Conservation (phyloP, 2,329 filamentous ascomycete species). For the Exserohilum turcica region DNA sequence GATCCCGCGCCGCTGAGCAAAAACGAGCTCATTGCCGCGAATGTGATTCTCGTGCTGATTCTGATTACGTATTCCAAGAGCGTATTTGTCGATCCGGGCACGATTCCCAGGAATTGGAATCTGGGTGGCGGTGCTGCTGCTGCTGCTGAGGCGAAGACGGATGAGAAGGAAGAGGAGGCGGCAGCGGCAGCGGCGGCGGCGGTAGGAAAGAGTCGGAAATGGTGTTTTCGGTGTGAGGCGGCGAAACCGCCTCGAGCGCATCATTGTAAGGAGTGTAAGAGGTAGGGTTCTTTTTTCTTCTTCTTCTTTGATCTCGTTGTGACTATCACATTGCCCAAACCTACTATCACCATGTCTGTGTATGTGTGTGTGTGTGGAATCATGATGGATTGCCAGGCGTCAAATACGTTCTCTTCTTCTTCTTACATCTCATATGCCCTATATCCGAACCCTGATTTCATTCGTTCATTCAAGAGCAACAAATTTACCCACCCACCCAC, state of each 20-base stretch:
- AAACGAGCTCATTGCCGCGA: slow-evolving; percentile 67
- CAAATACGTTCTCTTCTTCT: no score
- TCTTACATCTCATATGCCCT: no score
- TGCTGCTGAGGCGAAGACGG: background rate
- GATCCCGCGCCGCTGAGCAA: slow-evolving; percentile 64
- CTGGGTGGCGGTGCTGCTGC: slow-evolving; percentile 15
- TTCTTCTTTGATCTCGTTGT: background rate
- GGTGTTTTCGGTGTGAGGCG: slow-evolving; percentile 77
- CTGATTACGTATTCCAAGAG: slow-evolving; percentile 72
- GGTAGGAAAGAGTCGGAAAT: slow-evolving; percentile 52
- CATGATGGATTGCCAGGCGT: no score
- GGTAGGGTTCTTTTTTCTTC: slow-evolving; percentile 44
- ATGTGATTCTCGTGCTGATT: slow-evolving; percentile 66
- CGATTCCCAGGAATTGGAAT: slow-evolving; percentile 50
- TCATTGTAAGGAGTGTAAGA: slow-evolving; percentile 77
- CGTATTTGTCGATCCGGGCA: slow-evolving; percentile 64
- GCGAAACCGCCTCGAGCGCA: slow-evolving; percentile 79
- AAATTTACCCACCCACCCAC: no score
- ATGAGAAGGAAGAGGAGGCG: background rate
- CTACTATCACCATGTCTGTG: no score
- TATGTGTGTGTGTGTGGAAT: no score
- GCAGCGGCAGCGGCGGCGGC: background rate
- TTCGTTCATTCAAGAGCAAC: no score
- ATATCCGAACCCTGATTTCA: no score
- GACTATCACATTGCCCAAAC: no score